A percentile compares a stretch with the other conserved stretches of the same genome.
phyloP scores from a whole-genome alignment of 2,329 filamentous ascomycete genomes.

The Cordyceps farinosa region DNA sequence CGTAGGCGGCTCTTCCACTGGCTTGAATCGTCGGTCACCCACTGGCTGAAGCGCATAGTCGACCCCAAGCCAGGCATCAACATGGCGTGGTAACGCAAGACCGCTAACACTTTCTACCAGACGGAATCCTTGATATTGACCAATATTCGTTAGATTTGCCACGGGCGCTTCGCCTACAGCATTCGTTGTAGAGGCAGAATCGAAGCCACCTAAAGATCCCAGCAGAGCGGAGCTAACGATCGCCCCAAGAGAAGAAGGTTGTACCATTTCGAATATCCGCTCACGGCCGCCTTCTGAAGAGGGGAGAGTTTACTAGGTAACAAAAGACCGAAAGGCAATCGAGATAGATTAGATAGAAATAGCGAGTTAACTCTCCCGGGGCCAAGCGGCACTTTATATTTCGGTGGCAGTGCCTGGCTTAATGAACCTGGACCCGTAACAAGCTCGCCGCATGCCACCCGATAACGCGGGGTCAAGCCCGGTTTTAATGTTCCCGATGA shows the following conservation, averaged over 20 bases:
- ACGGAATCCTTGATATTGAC: background rate
- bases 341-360: background rate
- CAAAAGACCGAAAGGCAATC: background rate
- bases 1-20: slow-evolving; percentile 35
- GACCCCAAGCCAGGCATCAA: slow-evolving; percentile 48
- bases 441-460: background rate
- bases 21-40: slow-evolving; percentile 38
- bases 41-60: slow-evolving; percentile 43
- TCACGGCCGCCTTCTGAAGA: background rate
- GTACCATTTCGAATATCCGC: background rate
- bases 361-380: background rate
- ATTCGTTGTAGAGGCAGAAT: background rate
- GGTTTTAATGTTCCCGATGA: background rate
- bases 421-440: background rate
- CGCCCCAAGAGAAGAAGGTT: background rate
- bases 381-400: background rate
- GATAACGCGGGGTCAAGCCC: background rate
- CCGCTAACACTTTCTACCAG: slow-evolving; percentile 30
- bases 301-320: background rate
- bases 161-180: background rate
- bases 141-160: background rate
- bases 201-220: background rate
- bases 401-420: background rate
- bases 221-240: slow-evolving; percentile 11
- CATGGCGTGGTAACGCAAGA: slow-evolving; percentile 28